Conservation (phyloP, 306 rosid genomes). For the Alnus rubra region DNA sequence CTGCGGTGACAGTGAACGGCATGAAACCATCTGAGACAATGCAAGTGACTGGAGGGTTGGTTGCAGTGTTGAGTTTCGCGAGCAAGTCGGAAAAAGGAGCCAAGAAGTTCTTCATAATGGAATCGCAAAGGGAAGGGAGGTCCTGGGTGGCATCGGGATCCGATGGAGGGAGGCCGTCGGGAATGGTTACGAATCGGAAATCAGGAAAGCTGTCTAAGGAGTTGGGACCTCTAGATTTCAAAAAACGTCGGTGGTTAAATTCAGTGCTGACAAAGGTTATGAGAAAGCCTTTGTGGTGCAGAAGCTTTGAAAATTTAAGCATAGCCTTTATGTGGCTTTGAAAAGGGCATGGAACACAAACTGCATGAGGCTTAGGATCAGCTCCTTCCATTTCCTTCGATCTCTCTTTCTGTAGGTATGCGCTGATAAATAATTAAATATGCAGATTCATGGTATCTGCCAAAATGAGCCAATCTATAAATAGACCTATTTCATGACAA, state of each 20-base stretch:
- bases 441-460: no score
- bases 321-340: constrained; percentile 20
- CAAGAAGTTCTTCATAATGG: neutral
- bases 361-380: neutral
- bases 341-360: neutral
- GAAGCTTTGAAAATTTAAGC: constrained; percentile 22
- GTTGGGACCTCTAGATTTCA: constrained; percentile 4
- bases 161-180: constrained; percentile 10
- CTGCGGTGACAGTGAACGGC: neutral
- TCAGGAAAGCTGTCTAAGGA: constrained; percentile 2
- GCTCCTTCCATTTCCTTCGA: neutral
- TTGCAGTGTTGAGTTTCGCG: neutral
- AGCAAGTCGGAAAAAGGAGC: constrained; percentile 16
- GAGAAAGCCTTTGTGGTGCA: constrained; percentile 1
- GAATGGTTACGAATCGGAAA: constrained; percentile 14
- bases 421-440: no score
- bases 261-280: constrained; percentile 24
- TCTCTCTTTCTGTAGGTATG: no score
- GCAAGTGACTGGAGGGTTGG: neutral
- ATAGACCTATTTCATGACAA: no score
- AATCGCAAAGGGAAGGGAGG: neutral
- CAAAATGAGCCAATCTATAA: no score
- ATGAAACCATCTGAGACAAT: constrained; percentile 7
- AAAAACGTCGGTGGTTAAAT: constrained; percentile 14
- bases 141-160: neutral